phyloP scores from a whole-genome alignment of 352 stramenopile genomes.

The Phytophthora citricola region DNA sequence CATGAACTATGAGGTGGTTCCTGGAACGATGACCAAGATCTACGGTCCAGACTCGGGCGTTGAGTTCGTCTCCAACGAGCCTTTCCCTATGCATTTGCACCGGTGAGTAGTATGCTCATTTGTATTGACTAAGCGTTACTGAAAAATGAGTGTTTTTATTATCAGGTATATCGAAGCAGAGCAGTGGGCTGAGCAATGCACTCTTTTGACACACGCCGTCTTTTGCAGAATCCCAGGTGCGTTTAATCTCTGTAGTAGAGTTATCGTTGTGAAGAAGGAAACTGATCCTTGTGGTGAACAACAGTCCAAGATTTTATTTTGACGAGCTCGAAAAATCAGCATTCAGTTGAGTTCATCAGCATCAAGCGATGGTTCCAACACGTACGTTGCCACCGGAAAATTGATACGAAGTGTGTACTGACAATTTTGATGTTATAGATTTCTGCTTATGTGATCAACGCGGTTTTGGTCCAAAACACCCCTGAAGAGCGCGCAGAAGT shows the following conservation, averaged over 20 bases:
- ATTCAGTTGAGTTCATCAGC: slow-evolving; percentile 64
- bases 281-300: slow-evolving; percentile 1
- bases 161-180: slow-evolving; percentile 62
- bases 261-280: not conserved
- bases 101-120: slow-evolving; percentile 22
- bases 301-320: slow-evolving; percentile 81
- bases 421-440: slow-evolving; percentile 43
- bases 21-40: slow-evolving; percentile 34
- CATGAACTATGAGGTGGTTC: slow-evolving; percentile 37
- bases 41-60: slow-evolving; percentile 25
- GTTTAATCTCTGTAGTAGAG: not conserved
- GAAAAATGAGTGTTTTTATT: not conserved
- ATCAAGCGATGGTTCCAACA: slow-evolving; percentile 88
- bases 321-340: slow-evolving; percentile 53
- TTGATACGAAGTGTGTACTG: not conserved
- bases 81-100: slow-evolving; percentile 40
- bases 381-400: slow-evolving; percentile 42
- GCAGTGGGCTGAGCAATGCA: slow-evolving; percentile 79
- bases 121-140: slow-evolving; percentile 3
- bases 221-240: slow-evolving; percentile 84
- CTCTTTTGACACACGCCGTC: slow-evolving; percentile 77
- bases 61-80: slow-evolving; percentile 8
- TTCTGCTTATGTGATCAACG: slow-evolving; percentile 85
- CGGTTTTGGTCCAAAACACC: slow-evolving; percentile 73
- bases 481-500: slow-evolving; percentile 69